Conservation (phyloP, 1,139 yeast species). For the Candida neerlandica region DNA sequence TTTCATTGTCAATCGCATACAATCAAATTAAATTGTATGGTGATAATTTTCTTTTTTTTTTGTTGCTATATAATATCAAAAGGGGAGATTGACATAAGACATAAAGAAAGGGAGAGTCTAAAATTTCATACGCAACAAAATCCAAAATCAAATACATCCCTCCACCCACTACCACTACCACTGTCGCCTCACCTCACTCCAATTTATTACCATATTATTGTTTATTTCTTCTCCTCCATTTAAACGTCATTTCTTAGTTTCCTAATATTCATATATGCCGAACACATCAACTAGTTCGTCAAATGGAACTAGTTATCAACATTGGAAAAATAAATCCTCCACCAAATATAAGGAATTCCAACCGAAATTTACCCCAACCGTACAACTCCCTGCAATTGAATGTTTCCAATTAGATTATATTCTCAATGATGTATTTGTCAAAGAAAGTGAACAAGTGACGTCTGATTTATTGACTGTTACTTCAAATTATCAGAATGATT, state of each 20-base stretch:
- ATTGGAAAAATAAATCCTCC: constrained; percentile 6
- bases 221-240: too few species aligned
- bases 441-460: constrained; percentile 37
- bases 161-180: too few species aligned
- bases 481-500: constrained; percentile 42
- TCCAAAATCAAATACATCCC: too few species aligned
- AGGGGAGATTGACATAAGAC: background rate
- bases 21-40: too few species aligned
- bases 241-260: too few species aligned
- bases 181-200: too few species aligned
- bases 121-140: too few species aligned
- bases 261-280: background rate
- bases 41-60: background rate
- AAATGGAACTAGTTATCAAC: constrained; percentile 1
- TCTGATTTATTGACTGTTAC: constrained; percentile 37
- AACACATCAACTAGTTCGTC: background rate
- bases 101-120: background rate
- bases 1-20: too few species aligned
- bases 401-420: constrained; percentile 43
- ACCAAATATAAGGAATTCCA: constrained; percentile 15
- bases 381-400: constrained; percentile 37
- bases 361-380: constrained; percentile 16
- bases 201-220: background rate
- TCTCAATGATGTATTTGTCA: constrained; percentile 29
- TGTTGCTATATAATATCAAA: background rate